Base-by-base conservation (phyloP, 257 asterid species). In the Fraxinus cuspidata region DNA sequence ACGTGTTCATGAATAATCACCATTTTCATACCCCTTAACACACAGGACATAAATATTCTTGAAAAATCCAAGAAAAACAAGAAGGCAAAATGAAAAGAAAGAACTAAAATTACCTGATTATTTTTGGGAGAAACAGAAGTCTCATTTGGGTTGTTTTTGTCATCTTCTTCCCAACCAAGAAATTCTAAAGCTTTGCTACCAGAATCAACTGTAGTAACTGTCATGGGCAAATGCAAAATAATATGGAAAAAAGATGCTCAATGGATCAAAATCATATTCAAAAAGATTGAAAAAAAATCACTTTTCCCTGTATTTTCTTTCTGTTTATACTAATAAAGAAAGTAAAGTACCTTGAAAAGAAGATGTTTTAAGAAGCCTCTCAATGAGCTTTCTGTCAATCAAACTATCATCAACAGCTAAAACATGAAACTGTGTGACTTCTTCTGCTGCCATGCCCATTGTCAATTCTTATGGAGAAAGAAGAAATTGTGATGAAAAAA, bases 161-260 rank as follows among this genome's bases (percentile, higher is more conserved):
- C 85, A 69, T 42, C 84, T 19, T 79, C 82, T 67, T 74, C 56
- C 88, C 81, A 81, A 63, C 88, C 88, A 84, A 88, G 92, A 83
- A 83, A 78, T 51, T 88, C 92, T 11, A 88, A 71, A 58, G 92
- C 92, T 44, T 88, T 86, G 69, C 84, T 81, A 38, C 89, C 92
- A 53, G 92, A 88, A 86, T 86, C 91, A 79, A 88, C 92, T 78
- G 89, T 79, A 19, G 90, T 88, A 74, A 88, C 92, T 88, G 88
- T 73, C 64, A 60, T 3, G 79, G 51, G 11, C 73, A 81, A 79
- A 78, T 58, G 73, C 71, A 67, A 34, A 58, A 65, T 9, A 67
- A 2, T 69, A 56, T 81, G 60, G 73, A 27, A 21, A 27, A 11
- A 25, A 23, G 12, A 25, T 40, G 72, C 25, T 12, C 2, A 11